Conservation (phyloP, 2,329 filamentous ascomycete genomes). For the Eurotiales sp. region DNA sequence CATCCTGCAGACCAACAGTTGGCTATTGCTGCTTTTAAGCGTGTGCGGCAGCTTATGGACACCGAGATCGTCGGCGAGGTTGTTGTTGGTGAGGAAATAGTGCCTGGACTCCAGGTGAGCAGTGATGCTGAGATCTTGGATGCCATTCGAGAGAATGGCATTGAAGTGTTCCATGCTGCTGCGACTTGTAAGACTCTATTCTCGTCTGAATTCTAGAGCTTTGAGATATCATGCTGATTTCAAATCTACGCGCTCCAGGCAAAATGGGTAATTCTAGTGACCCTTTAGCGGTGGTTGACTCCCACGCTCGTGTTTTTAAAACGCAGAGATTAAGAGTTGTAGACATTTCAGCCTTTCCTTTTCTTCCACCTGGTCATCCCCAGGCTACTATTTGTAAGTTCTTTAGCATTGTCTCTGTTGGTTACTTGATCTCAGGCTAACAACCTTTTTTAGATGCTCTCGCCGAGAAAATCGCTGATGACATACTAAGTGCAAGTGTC, state of each 20-base stretch:
- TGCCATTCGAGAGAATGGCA: constrained; percentile 26
- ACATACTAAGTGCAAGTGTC: no score
- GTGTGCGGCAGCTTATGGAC: background rate
- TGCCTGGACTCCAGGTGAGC: constrained; percentile 33
- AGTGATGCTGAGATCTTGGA: constrained; percentile 44
- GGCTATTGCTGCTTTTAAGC: background rate
- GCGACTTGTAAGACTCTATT: no score
- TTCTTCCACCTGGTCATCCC: constrained; percentile 40
- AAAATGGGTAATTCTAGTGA: constrained; percentile 33
- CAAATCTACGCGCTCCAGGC: no score
- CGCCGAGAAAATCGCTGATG: background rate
- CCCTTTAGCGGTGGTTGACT: constrained; percentile 32
- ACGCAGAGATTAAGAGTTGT: constrained; percentile 32
- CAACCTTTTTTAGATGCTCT: background rate
- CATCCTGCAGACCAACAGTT: background rate
- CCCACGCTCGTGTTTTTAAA: constrained; percentile 25
- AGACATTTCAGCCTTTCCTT: constrained; percentile 31
- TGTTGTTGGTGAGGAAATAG: constrained; percentile 31
- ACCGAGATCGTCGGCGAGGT: background rate
- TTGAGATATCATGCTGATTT: no score
- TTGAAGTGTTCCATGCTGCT: constrained; percentile 30
- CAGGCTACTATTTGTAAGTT: constrained; percentile 28
- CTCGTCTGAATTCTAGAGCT: no score
- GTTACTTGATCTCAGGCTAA: background rate
- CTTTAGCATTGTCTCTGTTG: background rate